Conservation (phyloP, 352 stramenopile genomes). For the Phytophthora syringae region DNA sequence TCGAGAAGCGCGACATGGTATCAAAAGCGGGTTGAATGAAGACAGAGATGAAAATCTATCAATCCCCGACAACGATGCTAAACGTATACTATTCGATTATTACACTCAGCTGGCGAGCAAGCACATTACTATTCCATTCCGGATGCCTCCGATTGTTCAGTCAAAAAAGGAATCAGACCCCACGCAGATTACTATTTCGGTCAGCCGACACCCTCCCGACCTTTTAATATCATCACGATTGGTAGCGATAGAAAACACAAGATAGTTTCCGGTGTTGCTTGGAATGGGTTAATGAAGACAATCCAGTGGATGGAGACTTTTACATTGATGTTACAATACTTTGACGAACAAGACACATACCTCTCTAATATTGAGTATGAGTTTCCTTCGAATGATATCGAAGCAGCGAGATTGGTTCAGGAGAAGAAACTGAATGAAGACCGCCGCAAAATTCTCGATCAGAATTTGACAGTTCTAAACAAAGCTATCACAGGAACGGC, state of each 20-base stretch:
- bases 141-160: neutral
- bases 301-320: constrained; percentile 24
- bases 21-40: neutral
- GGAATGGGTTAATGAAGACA: constrained; percentile 1
- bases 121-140: neutral
- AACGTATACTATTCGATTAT: neutral
- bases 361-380: too few relatives aligned
- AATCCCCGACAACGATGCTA: neutral
- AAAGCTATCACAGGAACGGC: neutral
- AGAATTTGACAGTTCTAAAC: neutral
- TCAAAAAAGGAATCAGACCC: neutral
- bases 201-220: neutral
- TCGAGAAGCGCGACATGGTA: neutral
- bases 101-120: neutral
- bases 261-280: neutral
- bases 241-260: neutral
- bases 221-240: too few relatives aligned
- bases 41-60: neutral
- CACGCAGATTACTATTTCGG: neutral
- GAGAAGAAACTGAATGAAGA: too few relatives aligned
- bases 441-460: too few relatives aligned
- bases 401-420: too few relatives aligned
- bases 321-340: neutral
- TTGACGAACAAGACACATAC: too few relatives aligned
- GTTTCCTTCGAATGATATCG: too few relatives aligned